phyloP scores from a whole-genome alignment of 169 alveolate species.

The Cryptosporidium felis region DNA sequence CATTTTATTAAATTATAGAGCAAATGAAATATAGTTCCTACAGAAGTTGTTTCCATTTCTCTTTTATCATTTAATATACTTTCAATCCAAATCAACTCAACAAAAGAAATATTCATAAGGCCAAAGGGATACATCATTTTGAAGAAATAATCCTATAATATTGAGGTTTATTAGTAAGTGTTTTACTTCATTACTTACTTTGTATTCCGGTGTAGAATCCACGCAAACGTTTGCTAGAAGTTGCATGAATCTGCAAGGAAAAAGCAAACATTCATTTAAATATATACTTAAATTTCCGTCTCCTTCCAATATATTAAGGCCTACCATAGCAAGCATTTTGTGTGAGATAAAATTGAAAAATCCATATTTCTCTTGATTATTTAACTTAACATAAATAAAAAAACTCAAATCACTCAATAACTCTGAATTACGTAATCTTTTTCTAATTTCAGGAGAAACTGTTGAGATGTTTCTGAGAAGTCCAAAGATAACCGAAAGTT shows the following conservation, averaged over 20 bases:
- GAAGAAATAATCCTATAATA: slow-evolving; percentile 19
- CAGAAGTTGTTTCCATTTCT: background rate
- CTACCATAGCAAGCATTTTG: background rate
- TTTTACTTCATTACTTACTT: slow-evolving; percentile 6
- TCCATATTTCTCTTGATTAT: background rate
- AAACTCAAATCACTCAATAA: background rate
- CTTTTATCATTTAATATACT: background rate
- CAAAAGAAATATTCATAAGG: slow-evolving; percentile 4
- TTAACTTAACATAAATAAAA: background rate
- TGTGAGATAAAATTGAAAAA: background rate
- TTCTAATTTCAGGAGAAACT: slow-evolving; percentile 26
- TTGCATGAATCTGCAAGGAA: slow-evolving; percentile 21
- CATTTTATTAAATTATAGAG: slow-evolving; percentile 26
- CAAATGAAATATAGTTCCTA: slow-evolving; percentile 23
- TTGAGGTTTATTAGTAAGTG: background rate
- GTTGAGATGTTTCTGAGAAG: slow-evolving; percentile 29
- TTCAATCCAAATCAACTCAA: slow-evolving; percentile 9
- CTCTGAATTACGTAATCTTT: background rate
- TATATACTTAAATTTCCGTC: background rate
- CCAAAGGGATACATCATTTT: slow-evolving; percentile 43
- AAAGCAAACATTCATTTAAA: slow-evolving; percentile 9
- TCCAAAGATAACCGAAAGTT: slow-evolving; percentile 26
- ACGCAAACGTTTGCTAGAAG: slow-evolving; percentile 25
- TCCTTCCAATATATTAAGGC: background rate
- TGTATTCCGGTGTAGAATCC: background rate